Evolutionary conservation across 345 rosid genomes (phyloP), one percentile per base, ranked within the genome.

Genomic region (Alliaria petiolata): DNA sequence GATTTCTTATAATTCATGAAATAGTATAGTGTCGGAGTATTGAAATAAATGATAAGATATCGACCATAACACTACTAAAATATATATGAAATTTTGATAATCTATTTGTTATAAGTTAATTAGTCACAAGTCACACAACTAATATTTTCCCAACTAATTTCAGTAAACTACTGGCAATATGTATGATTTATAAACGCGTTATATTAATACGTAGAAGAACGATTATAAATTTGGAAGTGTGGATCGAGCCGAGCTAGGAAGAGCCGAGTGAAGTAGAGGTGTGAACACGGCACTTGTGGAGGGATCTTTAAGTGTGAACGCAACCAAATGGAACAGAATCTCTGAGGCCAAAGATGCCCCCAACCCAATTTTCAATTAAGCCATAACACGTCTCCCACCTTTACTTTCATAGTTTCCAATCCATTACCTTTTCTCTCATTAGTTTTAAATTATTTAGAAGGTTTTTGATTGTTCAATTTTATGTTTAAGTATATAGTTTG

Each of bases 261-360:
- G 50, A 74, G 78, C 64, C 74, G 78, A 51, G 62, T 26, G 40
- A 22, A 50, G 39, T 40, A 43, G 15, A 43, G 28, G 74, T 75
- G 79, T 75, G 74, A 75, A 75, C 64, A 75, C 74, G 58, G 22
- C 43, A 61, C 3, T 31, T 8, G 33, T 0, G 17, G 13, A 75
- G 65, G 79, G 40, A 75, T 75, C 38, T 68, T 68, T 6, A 34
- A 62, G 74, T 68, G 79, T 75, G 79, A 75, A 75, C 65, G 56
- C 65, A 68, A 38, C 51, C 51, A 75, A 68, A 61, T 74, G 57
- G 69, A 68, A 68, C 74, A 68, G 74, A 68, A 75, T 75, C 62
- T 67, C 19, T 67, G 42, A 67, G 11, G 3, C 51, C 51, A 75
- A 67, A 75, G 74, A 75, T 75, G 74, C 33, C 79, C 45, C 61